Conservation (phyloP, 768 basidiomycete genomes). For the Tricholoma matsutake region DNA sequence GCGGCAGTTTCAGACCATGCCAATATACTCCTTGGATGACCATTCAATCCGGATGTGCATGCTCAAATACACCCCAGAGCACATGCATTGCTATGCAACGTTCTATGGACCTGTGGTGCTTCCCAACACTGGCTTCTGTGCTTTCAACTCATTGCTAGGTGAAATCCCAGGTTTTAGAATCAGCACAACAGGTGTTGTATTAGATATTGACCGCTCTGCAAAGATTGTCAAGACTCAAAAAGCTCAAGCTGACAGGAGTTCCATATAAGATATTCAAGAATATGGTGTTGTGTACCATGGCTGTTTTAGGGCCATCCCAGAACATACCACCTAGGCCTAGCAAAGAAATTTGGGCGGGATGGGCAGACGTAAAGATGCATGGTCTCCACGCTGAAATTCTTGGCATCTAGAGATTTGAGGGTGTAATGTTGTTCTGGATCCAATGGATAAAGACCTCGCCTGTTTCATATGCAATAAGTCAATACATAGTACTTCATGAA, state of each 20-base stretch:
- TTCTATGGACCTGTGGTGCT: conserved; percentile 92
- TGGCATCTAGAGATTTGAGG: no score
- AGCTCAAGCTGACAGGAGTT: conserved; percentile 91
- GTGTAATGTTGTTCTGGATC: no score
- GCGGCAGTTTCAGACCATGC: conserved; percentile 93
- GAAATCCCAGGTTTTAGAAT: conserved; percentile 78
- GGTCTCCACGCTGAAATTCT: no score
- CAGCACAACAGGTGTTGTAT: conserved; percentile 90
- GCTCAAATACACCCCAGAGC: conserved; percentile 99
- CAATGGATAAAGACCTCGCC: no score
- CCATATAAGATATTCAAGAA: conserved; percentile 99
- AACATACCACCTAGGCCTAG: no score
- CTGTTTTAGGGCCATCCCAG: no score
- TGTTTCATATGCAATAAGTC: no score
- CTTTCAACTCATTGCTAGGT: conserved; percentile 82
- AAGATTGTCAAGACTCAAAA: conserved; percentile 99
- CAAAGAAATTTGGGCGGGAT: no score
- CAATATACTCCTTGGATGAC: conserved; percentile 96
- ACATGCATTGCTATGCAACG: conserved; percentile 99
- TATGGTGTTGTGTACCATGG: no score
- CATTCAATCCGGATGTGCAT: conserved; percentile 98
- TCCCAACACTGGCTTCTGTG: conserved; percentile 96
- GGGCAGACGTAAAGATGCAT: no score
- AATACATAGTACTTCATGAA: no score
- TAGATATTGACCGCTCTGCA: conserved; percentile 87